Percentiles rank a stretch among this genome's conserved stretches.
Evolutionary conservation across 129 eudicot species (phyloP).

Genomic region (Smallanthus sonchifolius): DNA sequence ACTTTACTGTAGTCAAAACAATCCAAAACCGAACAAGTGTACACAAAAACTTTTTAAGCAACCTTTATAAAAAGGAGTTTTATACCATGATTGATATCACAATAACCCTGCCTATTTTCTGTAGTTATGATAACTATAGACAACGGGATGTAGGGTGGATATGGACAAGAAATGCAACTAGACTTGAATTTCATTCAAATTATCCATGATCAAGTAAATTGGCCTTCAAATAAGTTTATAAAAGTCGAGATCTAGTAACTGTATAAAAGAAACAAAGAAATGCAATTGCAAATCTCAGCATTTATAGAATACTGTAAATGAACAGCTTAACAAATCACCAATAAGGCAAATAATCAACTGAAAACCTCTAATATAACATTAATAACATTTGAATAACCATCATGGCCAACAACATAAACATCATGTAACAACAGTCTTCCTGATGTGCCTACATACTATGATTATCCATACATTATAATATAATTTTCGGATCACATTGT

Average conservation of each 20-base stretch:
- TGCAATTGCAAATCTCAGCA: conserved; percentile 6
- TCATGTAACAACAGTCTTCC: neutral
- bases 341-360: neutral
- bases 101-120: conserved; percentile 2
- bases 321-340: conserved; percentile 8
- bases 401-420: neutral
- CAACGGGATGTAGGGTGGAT: neutral
- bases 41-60: neutral
- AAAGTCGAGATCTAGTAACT: neutral
- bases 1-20: neutral
- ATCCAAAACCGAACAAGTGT: neutral
- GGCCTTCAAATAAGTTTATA: neutral
- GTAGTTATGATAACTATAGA: neutral
- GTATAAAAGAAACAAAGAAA: conserved; percentile 2
- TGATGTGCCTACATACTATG: neutral
- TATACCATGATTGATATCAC: neutral
- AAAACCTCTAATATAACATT: neutral
- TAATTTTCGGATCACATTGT: neutral
- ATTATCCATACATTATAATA: neutral
- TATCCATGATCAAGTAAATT: neutral
- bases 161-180: neutral
- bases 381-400: conserved; percentile 10
- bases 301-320: neutral
- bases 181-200: neutral
- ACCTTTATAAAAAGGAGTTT: neutral